Evolutionary conservation across 2,329 filamentous ascomycete genomes (phyloP), one percentile per base, ranked within the genome.

Genomic region (Teratosphaeria pseudoeucalypti): DNA sequence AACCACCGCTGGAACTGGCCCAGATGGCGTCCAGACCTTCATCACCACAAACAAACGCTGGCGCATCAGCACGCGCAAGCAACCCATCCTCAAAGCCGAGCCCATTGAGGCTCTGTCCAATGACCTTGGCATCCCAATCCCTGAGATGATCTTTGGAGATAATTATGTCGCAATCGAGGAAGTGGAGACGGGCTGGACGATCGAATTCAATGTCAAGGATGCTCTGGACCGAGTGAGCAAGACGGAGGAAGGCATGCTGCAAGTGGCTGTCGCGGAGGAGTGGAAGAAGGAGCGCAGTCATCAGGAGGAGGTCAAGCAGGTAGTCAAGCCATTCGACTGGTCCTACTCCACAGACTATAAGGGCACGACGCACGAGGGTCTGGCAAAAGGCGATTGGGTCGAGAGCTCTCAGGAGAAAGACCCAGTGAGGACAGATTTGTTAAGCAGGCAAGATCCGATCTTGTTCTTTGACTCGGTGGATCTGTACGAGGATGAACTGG

Each of bases 101-200:
- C 89, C 91, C 56, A 97, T 99, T 71, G 91, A 96, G 71, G 84
- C 83, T 43, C 89, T 99, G 84, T 86, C 86, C 49, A 80, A 81
- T 60, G 84, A 83, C 63, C 81, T 99, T 58, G 86, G 86, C 34
- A 96, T 99, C 71, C 85, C 92, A 19, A 85, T 92, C 49, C 94
- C 94, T 9, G 94, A 99, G 78, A 99, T 99, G 94, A 99, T 99
- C 65, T 99, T 99, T 72, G 94, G 94, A 62, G 92, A 99, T 78
- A 99, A 99, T 74, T 78, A 88, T 60, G 86, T 95, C 49, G 77
- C 83, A 6, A 81, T 99, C 61, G 79, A 85, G 57, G 90, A 97
- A 76, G 63, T 77, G n/a, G 80, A 82, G 23, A 85, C 82, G n/a
- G 84, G 85, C 53, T 99, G 91, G 90, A 78, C 79, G 53, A 79